Conservation (phyloP, 73 alveolate species). For the Paramecium caudatum region DNA sequence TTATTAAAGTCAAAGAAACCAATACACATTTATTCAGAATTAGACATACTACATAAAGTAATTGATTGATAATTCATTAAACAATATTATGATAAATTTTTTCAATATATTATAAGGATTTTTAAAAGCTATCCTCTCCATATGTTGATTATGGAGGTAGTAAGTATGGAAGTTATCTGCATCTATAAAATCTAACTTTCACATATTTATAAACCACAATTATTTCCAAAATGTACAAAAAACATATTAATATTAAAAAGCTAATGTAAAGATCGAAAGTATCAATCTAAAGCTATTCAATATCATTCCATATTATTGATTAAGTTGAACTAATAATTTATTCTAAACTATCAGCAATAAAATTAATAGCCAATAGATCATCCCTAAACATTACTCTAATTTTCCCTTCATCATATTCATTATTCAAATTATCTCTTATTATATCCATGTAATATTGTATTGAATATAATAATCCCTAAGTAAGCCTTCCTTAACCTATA, state of each 20-base stretch:
- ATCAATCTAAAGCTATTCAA: too few species aligned
- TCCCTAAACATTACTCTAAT: background rate
- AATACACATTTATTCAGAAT: background rate
- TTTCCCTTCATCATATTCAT: background rate
- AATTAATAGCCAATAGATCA: background rate
- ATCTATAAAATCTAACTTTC: background rate
- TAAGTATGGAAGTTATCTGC: slow-evolving; percentile 26
- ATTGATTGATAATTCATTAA: background rate
- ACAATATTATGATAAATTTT: slow-evolving; percentile 1
- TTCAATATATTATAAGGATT: slow-evolving; percentile 12
- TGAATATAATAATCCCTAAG: background rate
- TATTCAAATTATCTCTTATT: slow-evolving; percentile 8
- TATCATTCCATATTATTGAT: too few species aligned
- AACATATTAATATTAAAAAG: background rate
- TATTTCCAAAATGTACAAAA: background rate
- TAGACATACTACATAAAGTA: background rate
- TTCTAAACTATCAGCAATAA: slow-evolving; percentile 8
- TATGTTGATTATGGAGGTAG: slow-evolving; percentile 39
- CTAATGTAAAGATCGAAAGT: too few species aligned
- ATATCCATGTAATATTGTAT: background rate
- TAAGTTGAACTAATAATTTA: too few species aligned
- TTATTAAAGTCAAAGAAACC: background rate
- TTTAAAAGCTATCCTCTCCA: slow-evolving; percentile 41
- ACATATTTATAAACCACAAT: background rate
- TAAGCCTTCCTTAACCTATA: background rate